Evolutionary conservation across 73 alveolate species (phyloP).

Genomic region (Diophrys sp.): DNA sequence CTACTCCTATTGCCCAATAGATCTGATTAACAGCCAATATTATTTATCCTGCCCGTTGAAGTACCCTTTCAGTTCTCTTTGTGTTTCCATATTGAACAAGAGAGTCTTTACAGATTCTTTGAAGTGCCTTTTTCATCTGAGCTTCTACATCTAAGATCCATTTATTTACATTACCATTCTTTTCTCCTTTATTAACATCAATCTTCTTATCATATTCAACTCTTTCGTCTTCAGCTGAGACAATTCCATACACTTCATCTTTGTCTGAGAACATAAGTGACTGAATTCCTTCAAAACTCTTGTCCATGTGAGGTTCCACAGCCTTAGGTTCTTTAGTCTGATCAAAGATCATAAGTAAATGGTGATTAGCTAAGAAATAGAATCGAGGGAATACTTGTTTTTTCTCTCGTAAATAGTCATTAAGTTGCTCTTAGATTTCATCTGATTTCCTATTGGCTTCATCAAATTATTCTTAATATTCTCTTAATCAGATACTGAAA

Average conservation of each 20-base stretch:
- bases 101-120: too few species aligned
- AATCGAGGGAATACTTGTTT: slow-evolving; percentile 98
- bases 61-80: slow-evolving; percentile 93
- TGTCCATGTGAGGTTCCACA: slow-evolving; percentile 95
- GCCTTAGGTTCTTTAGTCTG: slow-evolving; percentile 96
- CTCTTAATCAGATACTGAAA: too few species aligned
- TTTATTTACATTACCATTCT: slow-evolving; percentile 95
- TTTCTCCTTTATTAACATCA: slow-evolving; percentile 96
- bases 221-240: slow-evolving; percentile 95
- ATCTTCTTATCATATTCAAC: too few species aligned
- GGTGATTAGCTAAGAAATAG: slow-evolving; percentile 99
- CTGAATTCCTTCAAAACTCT: slow-evolving; percentile 97
- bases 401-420: slow-evolving; percentile 98
- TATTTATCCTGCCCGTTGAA: slow-evolving; percentile 97
- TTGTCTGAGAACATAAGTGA: too few species aligned
- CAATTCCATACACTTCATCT: too few species aligned
- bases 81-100: slow-evolving; percentile 68
- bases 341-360: slow-evolving; percentile 92
- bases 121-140: slow-evolving; percentile 78
- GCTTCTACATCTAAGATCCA: slow-evolving; percentile 93
- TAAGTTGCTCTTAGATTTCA: slow-evolving; percentile 92
- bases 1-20: slow-evolving; percentile 89
- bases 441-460: slow-evolving; percentile 94
- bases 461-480: too few species aligned
- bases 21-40: slow-evolving; percentile 90